These are phyloP conservation scores for Camellia oleifera DNA, from an alignment of 179 eudicot genomes.

Conservation along the genomic window DNA sequence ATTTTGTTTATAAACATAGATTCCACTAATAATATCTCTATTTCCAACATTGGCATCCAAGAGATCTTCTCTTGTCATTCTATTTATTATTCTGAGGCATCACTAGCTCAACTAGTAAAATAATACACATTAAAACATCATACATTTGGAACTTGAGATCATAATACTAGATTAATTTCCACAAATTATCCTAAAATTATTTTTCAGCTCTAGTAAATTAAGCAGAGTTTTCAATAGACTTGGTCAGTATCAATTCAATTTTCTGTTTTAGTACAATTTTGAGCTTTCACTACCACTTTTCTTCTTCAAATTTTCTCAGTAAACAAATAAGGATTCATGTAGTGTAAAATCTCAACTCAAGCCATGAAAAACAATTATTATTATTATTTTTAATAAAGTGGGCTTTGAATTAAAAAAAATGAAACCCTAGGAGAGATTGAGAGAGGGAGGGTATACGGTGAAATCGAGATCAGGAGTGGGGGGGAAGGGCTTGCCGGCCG, in stretches of 20 bases:
- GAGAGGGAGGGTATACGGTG: slow-evolving; percentile 29
- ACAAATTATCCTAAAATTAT: not conserved
- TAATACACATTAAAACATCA: not conserved
- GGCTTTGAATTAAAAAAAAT: not conserved
- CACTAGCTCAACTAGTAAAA: not conserved
- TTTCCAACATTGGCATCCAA: not conserved
- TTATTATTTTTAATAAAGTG: not conserved
- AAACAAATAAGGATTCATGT: not conserved
- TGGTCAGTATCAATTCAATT: not conserved
- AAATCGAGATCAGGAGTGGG: slow-evolving; percentile 17
- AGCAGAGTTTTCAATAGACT: not conserved
- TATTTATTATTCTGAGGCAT: not conserved
- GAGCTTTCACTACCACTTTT: not conserved
- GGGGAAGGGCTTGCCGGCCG: slow-evolving; percentile 20
- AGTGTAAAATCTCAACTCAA: not conserved
- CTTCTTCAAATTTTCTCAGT: not conserved
- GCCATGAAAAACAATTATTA: too few relatives aligned
- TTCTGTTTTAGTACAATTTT: not conserved
- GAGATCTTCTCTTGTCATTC: not conserved
- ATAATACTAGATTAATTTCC: not conserved
- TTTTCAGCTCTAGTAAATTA: not conserved
- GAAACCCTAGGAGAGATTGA: not conserved
- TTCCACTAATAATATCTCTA: not conserved
- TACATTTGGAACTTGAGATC: not conserved
- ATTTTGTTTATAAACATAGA: not conserved